Conservation (phyloP, 345 rosid genomes). For the Eucalyptus erythrocorys region DNA sequence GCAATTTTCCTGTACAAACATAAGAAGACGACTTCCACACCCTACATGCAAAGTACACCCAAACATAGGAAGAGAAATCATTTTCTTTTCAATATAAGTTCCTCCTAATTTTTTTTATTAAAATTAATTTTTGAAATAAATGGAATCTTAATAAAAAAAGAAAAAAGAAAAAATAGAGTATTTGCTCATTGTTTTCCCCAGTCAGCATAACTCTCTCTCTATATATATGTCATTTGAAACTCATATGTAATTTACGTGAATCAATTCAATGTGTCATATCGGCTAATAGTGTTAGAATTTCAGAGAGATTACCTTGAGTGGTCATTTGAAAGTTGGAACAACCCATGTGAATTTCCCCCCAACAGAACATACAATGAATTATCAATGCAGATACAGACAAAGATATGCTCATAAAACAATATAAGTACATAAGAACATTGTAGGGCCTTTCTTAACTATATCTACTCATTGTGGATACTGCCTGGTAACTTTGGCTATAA, state of each 20-base stretch:
- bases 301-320: not conserved
- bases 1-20: not conserved
- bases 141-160: not conserved
- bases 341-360: not conserved
- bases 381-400: not conserved
- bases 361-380: not conserved
- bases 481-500: not conserved
- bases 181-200: not conserved
- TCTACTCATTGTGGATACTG: not conserved
- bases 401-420: not conserved
- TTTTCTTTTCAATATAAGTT: not conserved
- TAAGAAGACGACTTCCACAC: not conserved
- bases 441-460: not conserved
- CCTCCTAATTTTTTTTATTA: not conserved
- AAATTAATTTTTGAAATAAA: not conserved
- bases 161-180: not conserved
- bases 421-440: not conserved
- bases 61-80: not conserved
- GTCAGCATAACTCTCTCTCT: not conserved
- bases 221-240: not conserved
- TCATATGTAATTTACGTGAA: not conserved
- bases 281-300: not conserved
- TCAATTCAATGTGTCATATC: not conserved
- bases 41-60: not conserved
- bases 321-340: not conserved